Conservation (phyloP, 208 protist species). For the Strigomonas galati region DNA sequence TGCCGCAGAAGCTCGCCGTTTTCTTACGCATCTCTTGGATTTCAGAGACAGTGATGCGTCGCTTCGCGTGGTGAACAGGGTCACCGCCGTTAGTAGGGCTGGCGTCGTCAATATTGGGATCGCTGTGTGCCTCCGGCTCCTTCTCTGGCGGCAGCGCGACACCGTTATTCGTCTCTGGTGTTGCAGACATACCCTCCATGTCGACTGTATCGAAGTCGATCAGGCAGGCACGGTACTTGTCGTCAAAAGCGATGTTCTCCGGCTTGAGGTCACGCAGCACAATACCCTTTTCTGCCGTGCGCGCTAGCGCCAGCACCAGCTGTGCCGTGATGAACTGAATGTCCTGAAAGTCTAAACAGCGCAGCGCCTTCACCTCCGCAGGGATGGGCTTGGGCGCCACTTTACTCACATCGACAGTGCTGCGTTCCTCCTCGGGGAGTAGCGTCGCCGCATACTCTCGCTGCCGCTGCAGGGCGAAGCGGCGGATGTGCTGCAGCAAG, state of each 20-base stretch:
- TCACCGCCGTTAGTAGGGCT: background rate
- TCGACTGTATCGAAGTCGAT: constrained; percentile 90
- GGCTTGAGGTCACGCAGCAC: constrained; percentile 90
- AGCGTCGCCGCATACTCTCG: constrained; percentile 18
- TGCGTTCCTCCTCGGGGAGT: background rate
- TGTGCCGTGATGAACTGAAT: constrained; percentile 84
- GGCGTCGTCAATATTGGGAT: too few relatives aligned
- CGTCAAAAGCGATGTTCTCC: constrained; percentile 85
- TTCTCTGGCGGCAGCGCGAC: constrained; percentile 27
- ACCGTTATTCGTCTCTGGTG: constrained; percentile 51
- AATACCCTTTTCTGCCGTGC: constrained; percentile 46
- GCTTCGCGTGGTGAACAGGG: constrained; percentile 11
- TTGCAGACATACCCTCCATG: constrained; percentile 20
- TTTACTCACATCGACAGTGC: background rate
- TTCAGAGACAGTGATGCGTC: constrained; percentile 71
- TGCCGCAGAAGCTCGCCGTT: constrained; percentile 88
- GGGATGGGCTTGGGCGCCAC: constrained; percentile 19
- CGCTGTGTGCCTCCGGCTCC: too few relatives aligned
- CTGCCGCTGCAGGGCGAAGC: constrained; percentile 28
- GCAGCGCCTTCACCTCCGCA: constrained; percentile 21
- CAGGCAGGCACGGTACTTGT: constrained; percentile 71
- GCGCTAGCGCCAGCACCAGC: constrained; percentile 59
- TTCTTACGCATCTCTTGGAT: constrained; percentile 80
- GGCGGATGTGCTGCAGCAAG: constrained; percentile 85
- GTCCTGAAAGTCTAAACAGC: constrained; percentile 76